phyloP scores from a whole-genome alignment of 495 filamentous ascomycete genomes.

The Chaetomium fimeti region DNA sequence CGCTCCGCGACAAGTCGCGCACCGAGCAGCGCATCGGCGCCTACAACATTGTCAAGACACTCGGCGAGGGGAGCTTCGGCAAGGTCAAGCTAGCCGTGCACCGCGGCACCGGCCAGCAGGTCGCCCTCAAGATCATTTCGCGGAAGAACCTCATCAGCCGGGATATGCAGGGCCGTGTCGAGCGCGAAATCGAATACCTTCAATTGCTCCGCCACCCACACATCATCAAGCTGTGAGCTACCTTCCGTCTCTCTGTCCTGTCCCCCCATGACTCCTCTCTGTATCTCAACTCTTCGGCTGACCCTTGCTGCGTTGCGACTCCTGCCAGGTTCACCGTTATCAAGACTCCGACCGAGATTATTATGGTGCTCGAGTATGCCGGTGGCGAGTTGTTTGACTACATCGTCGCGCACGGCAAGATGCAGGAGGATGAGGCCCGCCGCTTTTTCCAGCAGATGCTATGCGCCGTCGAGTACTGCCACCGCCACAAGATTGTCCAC shows the following conservation, averaged over 20 bases:
- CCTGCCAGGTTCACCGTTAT: constrained; percentile 84
- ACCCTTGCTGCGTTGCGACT: constrained; percentile 6
- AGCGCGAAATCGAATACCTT: constrained; percentile 96
- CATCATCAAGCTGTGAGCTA: constrained; percentile 91
- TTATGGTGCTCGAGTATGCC: constrained; percentile 98
- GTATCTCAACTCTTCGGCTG: background rate
- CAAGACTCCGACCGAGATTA: constrained; percentile 87
- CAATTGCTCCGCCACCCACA: constrained; percentile 94
- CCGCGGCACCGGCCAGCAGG: constrained; percentile 83
- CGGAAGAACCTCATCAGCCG: constrained; percentile 90
- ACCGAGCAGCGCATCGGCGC: constrained; percentile 80
- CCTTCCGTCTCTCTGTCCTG: background rate
- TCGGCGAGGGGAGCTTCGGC: constrained; percentile 95
- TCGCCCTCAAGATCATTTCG: constrained; percentile 95
- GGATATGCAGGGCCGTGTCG: constrained; percentile 96
- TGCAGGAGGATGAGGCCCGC: constrained; percentile 83
- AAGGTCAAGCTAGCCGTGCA: constrained; percentile 98
- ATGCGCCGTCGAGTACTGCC: constrained; percentile 98
- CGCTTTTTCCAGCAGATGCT: constrained; percentile 99
- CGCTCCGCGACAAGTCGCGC: constrained; percentile 47
- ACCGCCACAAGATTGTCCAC: constrained; percentile 97
- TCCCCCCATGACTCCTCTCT: background rate
- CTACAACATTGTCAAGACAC: constrained; percentile 83
- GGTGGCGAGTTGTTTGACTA: constrained; percentile 97
- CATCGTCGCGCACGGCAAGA: constrained; percentile 84